Base-by-base conservation (phyloP, 2,329 filamentous ascomycete species). In the Laburnicola sp. region DNA sequence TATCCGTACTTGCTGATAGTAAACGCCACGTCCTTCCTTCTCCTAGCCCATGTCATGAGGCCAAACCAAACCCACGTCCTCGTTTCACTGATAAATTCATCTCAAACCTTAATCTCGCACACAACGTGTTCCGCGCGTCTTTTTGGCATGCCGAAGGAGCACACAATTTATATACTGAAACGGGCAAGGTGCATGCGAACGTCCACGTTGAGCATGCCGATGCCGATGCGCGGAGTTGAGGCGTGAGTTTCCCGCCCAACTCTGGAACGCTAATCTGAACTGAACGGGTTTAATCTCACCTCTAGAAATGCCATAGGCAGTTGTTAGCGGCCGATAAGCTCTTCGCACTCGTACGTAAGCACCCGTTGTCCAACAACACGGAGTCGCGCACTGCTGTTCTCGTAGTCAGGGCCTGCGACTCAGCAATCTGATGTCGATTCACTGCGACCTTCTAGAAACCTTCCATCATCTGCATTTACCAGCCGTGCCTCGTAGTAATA, bases 251-350 rank as follows among this genome's bases (percentile, higher is more conserved):
- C 35, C 25, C 40, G 11, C 8, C 36, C 35, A 57, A 52, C 31
- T 56, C 44, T 57, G 60, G 58, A 48, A 63, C 62, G 55, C 60
- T 66, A 64, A 59, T 59, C 54, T 54, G 51, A 53, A 53, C 60
- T 54, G 56, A 53, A 46, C 23, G 53, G 54, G 55, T 60, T 59
- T 63, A 63, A 58, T 55, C 45, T 45, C 51, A 65, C 54, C 32
- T 58, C 32, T n/a, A n/a, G n/a, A n/a, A n/a, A n/a, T n/a, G n/a
- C n/a, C n/a, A n/a, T n/a, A n/a, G n/a, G n/a, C n/a, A n/a, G n/a
- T n/a, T n/a, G n/a, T n/a, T n/a, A n/a, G n/a, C n/a, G n/a, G n/a
- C n/a, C n/a, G n/a, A n/a, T n/a, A 16, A 22, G 10, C 28, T 6
- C 28, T 10, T 9, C 11, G 25, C 10, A 25, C 11, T 28, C 25